Base-by-base conservation (phyloP, 2,329 filamentous ascomycete species). In the Venturia pyrina region DNA sequence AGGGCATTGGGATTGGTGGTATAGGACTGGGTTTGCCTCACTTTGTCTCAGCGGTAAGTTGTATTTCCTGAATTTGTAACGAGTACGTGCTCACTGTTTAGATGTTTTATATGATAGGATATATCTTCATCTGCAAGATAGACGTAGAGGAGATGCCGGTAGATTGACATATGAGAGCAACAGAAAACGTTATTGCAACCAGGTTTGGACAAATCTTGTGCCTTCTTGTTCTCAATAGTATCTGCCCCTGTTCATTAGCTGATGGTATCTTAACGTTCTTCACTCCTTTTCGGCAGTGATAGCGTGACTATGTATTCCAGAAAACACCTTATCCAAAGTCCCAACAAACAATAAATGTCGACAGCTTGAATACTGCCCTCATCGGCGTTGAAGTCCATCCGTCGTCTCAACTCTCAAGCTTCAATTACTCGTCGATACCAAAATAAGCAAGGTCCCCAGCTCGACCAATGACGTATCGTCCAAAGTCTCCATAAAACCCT, bases 1-100 rank as follows among this genome's bases (percentile, higher is more conserved):
- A 72, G 56, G 74, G 72, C 2, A 77, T 77, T 41, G 70, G 69
- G 34, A 32, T 71, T 43, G 74, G 75, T n/a, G 74, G 74, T 24
- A 28, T 69, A 1, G 72, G 70, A 0, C 32, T 76, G n/a, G 75
- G 75, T 0, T 66, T 76, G 56, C 75, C 75, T 15, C 76, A 75
- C 66, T 74, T 74, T 63, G 64, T 73, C 5, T 76, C 74, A 64
- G 73, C 70, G 32, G 74, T 75, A 63, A 72, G 74, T 72, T 56
- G 1, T 61, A 21, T 17, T 5, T 40, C 15, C 32, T 32, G 7
- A 15, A 1, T n/a, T 37, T 4, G 53, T 1, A 17, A 19, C 8
- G 32, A 37, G 28, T 53, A 32, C 13, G 21, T 53, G 48, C 53
- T 59, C 19, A 59, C 10, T 37, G 28, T 11, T 8, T 21, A 59